These are phyloP conservation scores for Phanerochaete sordida DNA, from an alignment of 768 basidiomycete species.

Conservation along the genomic window DNA sequence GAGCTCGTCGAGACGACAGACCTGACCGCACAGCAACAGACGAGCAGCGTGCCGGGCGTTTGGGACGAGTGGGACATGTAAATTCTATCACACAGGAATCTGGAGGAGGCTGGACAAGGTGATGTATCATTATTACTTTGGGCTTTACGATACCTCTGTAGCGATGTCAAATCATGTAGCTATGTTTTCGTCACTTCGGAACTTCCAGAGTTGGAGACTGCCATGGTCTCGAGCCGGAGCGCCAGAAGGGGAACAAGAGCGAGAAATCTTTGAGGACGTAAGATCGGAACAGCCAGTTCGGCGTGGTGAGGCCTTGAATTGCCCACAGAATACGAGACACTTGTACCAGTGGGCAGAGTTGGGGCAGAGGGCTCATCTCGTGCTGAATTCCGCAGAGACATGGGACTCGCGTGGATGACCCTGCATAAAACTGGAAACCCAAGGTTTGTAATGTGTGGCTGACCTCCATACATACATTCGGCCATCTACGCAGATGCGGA, in stretches of 20 bases:
- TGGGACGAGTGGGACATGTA: constrained; percentile 83
- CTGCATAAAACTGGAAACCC: background rate
- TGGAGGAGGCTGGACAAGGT: background rate
- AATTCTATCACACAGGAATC: background rate
- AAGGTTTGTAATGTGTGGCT: background rate
- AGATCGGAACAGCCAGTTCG: background rate
- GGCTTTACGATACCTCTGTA: background rate
- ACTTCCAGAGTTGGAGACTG: too few species aligned
- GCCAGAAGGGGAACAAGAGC: too few species aligned
- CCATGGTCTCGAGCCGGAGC: too few species aligned
- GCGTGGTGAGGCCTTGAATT: too few species aligned
- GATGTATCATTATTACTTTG: background rate
- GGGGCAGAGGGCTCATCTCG: too few species aligned
- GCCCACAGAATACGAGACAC: too few species aligned
- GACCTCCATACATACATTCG: background rate
- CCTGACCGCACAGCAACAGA: constrained; percentile 34
- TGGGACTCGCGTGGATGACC: background rate
- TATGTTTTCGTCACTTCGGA: background rate
- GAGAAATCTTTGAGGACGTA: background rate
- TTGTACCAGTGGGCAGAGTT: too few species aligned
- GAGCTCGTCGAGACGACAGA: constrained; percentile 72
- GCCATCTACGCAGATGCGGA: background rate
- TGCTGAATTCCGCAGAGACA: too few species aligned
- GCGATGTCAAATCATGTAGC: background rate
- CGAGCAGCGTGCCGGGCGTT: constrained; percentile 29